Conservation (phyloP, 202 grass and related monocot genomes). For the Digitaria exilis region DNA sequence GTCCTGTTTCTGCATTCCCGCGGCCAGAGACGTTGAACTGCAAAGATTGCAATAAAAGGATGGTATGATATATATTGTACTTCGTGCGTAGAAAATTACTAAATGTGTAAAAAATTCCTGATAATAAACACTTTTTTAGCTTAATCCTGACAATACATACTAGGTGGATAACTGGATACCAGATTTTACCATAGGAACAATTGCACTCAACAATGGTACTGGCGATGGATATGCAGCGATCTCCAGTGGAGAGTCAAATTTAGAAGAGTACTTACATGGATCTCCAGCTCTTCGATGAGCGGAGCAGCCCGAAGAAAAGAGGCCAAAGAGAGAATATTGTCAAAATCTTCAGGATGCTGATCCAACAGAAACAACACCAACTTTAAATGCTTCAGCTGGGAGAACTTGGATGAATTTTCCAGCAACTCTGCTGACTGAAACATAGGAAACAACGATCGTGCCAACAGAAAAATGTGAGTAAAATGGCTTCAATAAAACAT, state of each 20-base stretch:
- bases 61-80: not conserved
- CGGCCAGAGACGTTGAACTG: not conserved
- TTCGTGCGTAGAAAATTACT: not conserved
- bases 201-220: not conserved
- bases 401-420: conserved; percentile 5
- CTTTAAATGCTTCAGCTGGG: conserved; percentile 18
- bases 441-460: not conserved
- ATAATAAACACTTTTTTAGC: no score
- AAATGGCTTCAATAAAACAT: not conserved
- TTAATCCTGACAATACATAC: no score
- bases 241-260: not conserved
- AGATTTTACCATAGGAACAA: not conserved
- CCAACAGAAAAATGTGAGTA: not conserved
- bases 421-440: not conserved
- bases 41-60: not conserved
- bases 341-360: not conserved
- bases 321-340: conserved; percentile 25
- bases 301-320: conserved; percentile 22
- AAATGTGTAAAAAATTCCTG: not conserved
- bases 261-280: conserved; percentile 27
- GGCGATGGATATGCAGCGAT: not conserved
- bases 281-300: conserved; percentile 29
- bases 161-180: not conserved
- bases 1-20: not conserved
- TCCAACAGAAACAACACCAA: not conserved